Base-by-base conservation (phyloP, 805 yeast species). In the Komagataella populi region DNA sequence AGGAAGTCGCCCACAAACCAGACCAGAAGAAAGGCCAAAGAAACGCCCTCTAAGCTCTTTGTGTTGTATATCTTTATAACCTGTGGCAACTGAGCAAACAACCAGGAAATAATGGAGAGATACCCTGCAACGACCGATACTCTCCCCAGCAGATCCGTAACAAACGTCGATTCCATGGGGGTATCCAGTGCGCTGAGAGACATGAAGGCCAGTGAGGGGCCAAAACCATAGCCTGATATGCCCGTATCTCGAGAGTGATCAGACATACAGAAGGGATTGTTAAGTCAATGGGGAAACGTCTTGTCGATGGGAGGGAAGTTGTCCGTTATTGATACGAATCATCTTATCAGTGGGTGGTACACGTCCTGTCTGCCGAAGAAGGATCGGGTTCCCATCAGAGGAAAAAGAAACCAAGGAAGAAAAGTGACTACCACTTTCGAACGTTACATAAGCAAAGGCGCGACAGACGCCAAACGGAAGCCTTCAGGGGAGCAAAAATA, bases 51-150 rank as follows among this genome's bases (percentile, higher is more conserved):
- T 4, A 85, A 85, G 1, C 85, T 76, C 55, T 80, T 75, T 57
- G 70, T 70, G 12, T 66, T 63, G 61, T 80, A 80, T 60, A 83
- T 84, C 57, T 74, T 70, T 52, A 73, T 64, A 10, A 83, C 81
- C 60, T 84, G 91, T 1, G 90, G 90, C 16, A 80, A 59, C 62
- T 83, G 90, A 2, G 90, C 90, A 62, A 83, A 80, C 43, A 83
- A 68, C 90, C 91, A 84, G 53, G 81, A 72, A 5, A 67, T 63
- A 44, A 80, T 65, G 3, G 84, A 79, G 16, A 69, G 50, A 36
- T 61, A 63, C 2, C 69, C 71, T 1, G 67, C 45, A 16, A 48
- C 23, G 44, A 18, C 22, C 5, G 52, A 50, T 2, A 50, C n/a
- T 30, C 39, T 30, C 8, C 39, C 39, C 39, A 30, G 39, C 39